Evolutionary conservation across 192 early-diverging fungal genomes (phyloP).

Genomic region (Cladochytrium replicatum): DNA sequence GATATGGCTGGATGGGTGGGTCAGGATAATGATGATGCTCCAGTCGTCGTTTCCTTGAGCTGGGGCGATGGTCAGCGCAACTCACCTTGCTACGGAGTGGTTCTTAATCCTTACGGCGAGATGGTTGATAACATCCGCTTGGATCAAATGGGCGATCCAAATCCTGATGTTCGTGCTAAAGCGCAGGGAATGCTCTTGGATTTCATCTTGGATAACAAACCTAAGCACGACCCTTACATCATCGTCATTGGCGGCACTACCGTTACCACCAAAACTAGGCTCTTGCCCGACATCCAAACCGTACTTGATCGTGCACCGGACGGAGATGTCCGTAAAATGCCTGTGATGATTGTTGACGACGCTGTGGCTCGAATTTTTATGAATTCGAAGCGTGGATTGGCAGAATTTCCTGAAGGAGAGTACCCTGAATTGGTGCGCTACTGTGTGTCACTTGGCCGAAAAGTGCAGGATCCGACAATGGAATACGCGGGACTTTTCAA

Average conservation of each 20-base stretch:
- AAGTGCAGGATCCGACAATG: slow-evolving; percentile 70
- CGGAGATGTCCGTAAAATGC: slow-evolving; percentile 4
- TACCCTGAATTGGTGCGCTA: slow-evolving; percentile 67
- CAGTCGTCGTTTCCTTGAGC: slow-evolving; percentile 56
- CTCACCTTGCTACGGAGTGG: slow-evolving; percentile 48
- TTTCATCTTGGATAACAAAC: slow-evolving; percentile 46
- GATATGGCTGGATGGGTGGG: slow-evolving; percentile 22
- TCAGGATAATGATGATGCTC: slow-evolving; percentile 27
- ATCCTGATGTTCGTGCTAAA: slow-evolving; percentile 21
- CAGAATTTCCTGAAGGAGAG: slow-evolving; percentile 54
- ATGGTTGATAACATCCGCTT: slow-evolving; percentile 54
- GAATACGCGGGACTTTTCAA: slow-evolving; percentile 73
- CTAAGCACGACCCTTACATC: slow-evolving; percentile 55
- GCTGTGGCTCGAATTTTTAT: slow-evolving; percentile 80
- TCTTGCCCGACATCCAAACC: slow-evolving; percentile 58
- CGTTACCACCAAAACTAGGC: slow-evolving; percentile 53
- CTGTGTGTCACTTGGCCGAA: slow-evolving; percentile 72
- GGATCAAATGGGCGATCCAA: slow-evolving; percentile 27
- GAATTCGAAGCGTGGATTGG: slow-evolving; percentile 57
- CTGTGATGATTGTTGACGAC: slow-evolving; percentile 70
- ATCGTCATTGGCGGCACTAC: slow-evolving; percentile 74
- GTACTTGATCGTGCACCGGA: slow-evolving; percentile 7
- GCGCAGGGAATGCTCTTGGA: slow-evolving; percentile 48
- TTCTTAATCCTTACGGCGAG: slow-evolving; percentile 67
- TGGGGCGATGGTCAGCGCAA: slow-evolving; percentile 60